These are phyloP conservation scores for Aspergillus cavernicola DNA, from an alignment of 495 filamentous ascomycete species.

Conservation along the genomic window DNA sequence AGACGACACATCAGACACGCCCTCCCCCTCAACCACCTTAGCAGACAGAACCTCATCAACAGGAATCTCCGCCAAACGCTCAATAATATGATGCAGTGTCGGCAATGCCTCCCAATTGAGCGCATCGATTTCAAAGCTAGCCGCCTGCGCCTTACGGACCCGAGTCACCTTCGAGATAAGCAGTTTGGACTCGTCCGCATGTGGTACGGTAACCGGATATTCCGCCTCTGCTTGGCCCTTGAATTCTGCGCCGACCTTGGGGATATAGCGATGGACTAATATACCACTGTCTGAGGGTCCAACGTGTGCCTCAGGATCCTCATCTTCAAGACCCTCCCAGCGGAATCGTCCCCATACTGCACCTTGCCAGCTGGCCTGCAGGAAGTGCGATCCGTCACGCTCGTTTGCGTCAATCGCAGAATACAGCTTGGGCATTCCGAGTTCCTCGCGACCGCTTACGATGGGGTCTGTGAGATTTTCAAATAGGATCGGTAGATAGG, in stretches of 20 bases:
- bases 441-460: slow-evolving; percentile 50
- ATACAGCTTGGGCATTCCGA: slow-evolving; percentile 56
- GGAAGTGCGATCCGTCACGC: slow-evolving; percentile 31
- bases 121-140: slow-evolving; percentile 39
- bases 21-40: slow-evolving; percentile 47
- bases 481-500: slow-evolving; percentile 53
- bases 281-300: slow-evolving; percentile 29
- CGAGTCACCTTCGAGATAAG: slow-evolving; percentile 31
- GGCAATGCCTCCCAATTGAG: slow-evolving; percentile 49
- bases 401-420: slow-evolving; percentile 43
- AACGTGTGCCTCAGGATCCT: slow-evolving; percentile 23
- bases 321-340: slow-evolving; percentile 34
- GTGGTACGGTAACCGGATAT: slow-evolving; percentile 42
- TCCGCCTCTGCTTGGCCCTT: slow-evolving; percentile 44
- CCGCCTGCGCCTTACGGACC: slow-evolving; percentile 34
- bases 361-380: slow-evolving; percentile 47
- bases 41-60: slow-evolving; percentile 49
- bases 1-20: slow-evolving; percentile 45
- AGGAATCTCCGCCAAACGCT: slow-evolving; percentile 48
- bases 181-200: slow-evolving; percentile 32
- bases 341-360: slow-evolving; percentile 41
- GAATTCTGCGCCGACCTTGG: slow-evolving; percentile 35
- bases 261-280: slow-evolving; percentile 46
- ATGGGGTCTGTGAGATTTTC: slow-evolving; percentile 52
- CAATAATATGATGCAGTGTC: slow-evolving; percentile 52